Base-by-base conservation (phyloP, 1,284 basidiomycete genomes). In the Ceratorhiza oryzae-sativae region DNA sequence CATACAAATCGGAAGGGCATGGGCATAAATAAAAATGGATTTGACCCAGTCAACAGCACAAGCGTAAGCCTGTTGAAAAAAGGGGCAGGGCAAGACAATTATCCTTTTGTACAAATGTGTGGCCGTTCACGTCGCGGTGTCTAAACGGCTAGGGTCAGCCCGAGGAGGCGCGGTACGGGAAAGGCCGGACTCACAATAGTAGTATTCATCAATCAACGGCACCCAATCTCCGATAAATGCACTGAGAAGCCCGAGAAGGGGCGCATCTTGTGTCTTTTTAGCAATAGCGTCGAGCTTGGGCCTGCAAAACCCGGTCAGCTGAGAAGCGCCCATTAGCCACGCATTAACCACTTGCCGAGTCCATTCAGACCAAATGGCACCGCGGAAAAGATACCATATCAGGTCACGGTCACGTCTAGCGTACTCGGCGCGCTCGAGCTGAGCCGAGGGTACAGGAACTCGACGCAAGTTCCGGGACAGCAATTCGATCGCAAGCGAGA, bases 151-250 rank as follows among this genome's bases (percentile, higher is more conserved):
- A 20, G 34, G 20, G 56, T 68, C 20, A 68, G 65, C 23, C 65
- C 65, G 65, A 32, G 39, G 32, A 30, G 18, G 41, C 34, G 25
- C 65, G 65, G 65, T 39, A 30, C 51, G 65, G 53, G 30, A 20
- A 23, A 34, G 53, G 18, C 32, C 41, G 65, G 53, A 86, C 93
- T 78, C 77, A 95, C 94, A 97, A 83, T 95, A 97, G 83, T 97
- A 91, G 82, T 97, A 97, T 79, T 95, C 93, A 80, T 98, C 92
- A 75, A 98, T 94, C 77, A 98, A 82, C 10, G 94, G 94, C 75
- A 97, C 87, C 90, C 96, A 98, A 78, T 96, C 95, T 75, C 88
- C 88, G 73, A 95, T 80, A 71, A 97, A 83, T 25, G 89, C 88
- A 71, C 93, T 87, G 36, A 95, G 81, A 61, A 97, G 78, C 30